Evolutionary conservation across 352 stramenopile species (phyloP).

Genomic region (Globisporangium spiculum): DNA sequence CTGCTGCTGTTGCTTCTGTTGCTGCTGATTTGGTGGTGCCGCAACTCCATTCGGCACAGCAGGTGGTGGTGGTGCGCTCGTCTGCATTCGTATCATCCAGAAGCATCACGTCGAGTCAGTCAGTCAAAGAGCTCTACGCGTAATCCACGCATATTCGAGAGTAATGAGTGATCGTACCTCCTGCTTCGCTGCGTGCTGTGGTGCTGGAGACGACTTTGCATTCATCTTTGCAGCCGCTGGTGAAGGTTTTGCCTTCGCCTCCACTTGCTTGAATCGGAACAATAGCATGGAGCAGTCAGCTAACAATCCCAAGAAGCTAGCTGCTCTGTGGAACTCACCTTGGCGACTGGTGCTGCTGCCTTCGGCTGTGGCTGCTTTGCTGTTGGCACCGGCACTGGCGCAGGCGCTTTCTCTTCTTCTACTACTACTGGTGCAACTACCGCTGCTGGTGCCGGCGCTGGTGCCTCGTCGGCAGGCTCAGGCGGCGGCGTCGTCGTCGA

Average conservation of each 20-base stretch:
- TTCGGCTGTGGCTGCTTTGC: constrained; percentile 15
- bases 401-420: constrained; percentile 14
- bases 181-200: constrained; percentile 1
- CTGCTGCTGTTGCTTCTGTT: not conserved
- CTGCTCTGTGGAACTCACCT: not conserved
- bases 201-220: not conserved
- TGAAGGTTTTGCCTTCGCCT: constrained; percentile 3
- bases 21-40: not conserved
- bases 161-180: not conserved
- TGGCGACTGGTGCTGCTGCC: constrained; percentile 7
- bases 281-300: not conserved
- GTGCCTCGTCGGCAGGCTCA: constrained; percentile 16
- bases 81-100: not conserved
- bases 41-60: not conserved
- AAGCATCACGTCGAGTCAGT: not conserved
- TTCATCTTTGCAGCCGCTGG: constrained; percentile 2
- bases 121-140: not conserved
- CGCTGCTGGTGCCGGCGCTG: constrained; percentile 5
- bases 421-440: constrained; percentile 17
- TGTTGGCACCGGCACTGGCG: constrained; percentile 3
- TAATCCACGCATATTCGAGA: not conserved
- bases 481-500: constrained; percentile 8
- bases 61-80: constrained; percentile 2
- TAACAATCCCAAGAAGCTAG: not conserved
- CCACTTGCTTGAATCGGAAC: constrained; percentile 7